phyloP scores from a whole-genome alignment of 345 rosid species.

The Zanthoxylum bungeanum region DNA sequence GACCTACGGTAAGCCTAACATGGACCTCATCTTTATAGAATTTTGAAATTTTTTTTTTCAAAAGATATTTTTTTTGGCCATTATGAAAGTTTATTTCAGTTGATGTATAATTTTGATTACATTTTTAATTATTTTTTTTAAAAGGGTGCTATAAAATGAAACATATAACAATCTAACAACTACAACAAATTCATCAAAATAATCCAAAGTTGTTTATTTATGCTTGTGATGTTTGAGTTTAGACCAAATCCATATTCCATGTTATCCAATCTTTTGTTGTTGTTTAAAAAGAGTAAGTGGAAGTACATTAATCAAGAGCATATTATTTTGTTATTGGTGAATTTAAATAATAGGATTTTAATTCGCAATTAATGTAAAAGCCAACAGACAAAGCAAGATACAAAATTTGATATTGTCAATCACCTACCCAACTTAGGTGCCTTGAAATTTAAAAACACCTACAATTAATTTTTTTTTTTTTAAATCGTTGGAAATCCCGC shows the following conservation, averaged over 20 bases:
- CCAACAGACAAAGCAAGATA: background rate
- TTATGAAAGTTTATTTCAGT: too few relatives aligned
- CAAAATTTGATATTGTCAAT: background rate
- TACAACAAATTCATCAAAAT: background rate
- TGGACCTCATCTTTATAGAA: too few relatives aligned
- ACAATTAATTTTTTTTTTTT: background rate
- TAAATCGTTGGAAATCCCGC: too few relatives aligned
- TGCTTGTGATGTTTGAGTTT: background rate
- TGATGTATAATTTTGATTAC: background rate
- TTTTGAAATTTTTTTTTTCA: too few relatives aligned
- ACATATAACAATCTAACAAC: constrained; percentile 5
- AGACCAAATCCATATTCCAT: constrained; percentile 1
- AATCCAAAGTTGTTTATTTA: background rate
- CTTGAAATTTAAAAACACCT: background rate
- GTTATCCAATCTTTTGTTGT: background rate
- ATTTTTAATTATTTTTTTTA: too few relatives aligned
- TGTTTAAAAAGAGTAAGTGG: constrained; percentile 6
- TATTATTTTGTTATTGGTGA: background rate
- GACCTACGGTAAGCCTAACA: too few relatives aligned
- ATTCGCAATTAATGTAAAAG: background rate
- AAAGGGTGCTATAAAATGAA: background rate
- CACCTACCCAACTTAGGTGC: background rate
- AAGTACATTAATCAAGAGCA: background rate
- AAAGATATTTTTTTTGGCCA: too few relatives aligned
- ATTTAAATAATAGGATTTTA: background rate